Conservation (phyloP, 306 rosid species). For the Cicer pinnatifidum region DNA sequence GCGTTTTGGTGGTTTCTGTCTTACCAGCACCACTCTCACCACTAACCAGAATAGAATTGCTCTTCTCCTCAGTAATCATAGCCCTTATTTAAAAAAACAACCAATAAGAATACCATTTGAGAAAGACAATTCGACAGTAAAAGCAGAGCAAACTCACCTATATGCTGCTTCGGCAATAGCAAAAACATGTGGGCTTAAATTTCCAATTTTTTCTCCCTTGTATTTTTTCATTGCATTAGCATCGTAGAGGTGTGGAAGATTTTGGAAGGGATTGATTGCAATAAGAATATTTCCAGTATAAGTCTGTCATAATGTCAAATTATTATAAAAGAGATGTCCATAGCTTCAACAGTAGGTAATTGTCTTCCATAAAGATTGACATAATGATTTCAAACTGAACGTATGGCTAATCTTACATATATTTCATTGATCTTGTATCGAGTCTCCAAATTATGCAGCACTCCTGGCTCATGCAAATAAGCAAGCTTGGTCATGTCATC, state of each 20-base stretch:
- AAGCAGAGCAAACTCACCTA: slow-evolving; percentile 61
- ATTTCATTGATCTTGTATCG: slow-evolving; percentile 77
- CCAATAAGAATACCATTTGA: slow-evolving; percentile 39
- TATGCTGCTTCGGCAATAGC: slow-evolving; percentile 89
- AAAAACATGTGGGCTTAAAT: slow-evolving; percentile 85
- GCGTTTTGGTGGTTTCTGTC: slow-evolving; percentile 96
- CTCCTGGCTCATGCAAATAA: slow-evolving; percentile 92
- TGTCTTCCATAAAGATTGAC: slow-evolving; percentile 45
- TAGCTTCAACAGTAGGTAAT: slow-evolving; percentile 45
- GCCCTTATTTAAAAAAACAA: slow-evolving; percentile 60
- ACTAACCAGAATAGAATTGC: slow-evolving; percentile 88
- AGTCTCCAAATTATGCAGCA: slow-evolving; percentile 75
- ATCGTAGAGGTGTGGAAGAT: slow-evolving; percentile 68
- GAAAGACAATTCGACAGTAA: slow-evolving; percentile 40
- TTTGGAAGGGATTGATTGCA: slow-evolving; percentile 91
- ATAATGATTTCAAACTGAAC: slow-evolving; percentile 45
- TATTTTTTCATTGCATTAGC: slow-evolving; percentile 67
- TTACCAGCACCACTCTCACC: slow-evolving; percentile 98
- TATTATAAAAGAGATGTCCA: slow-evolving; percentile 49
- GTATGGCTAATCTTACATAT: slow-evolving; percentile 65
- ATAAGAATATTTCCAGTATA: slow-evolving; percentile 94
- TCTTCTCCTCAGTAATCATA: slow-evolving; percentile 78
- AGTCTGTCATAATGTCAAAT: slow-evolving; percentile 71
- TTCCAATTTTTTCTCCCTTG: slow-evolving; percentile 66
- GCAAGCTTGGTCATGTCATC: slow-evolving; percentile 93